These are phyloP conservation scores for Tulasnella sp. DNA, from an alignment of 768 basidiomycete genomes.

Conservation along the genomic window DNA sequence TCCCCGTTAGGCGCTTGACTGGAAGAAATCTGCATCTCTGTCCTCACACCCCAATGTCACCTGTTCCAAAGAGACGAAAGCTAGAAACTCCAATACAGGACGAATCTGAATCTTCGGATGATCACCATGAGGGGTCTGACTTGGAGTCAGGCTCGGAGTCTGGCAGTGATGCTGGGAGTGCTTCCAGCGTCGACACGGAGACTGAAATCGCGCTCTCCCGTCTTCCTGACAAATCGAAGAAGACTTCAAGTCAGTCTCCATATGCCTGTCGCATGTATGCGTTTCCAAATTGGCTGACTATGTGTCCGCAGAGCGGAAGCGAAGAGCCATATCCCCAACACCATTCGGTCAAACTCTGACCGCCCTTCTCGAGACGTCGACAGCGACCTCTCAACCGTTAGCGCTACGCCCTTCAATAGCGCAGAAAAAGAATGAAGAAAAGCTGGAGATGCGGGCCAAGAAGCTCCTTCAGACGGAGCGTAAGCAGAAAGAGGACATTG, in stretches of 20 bases:
- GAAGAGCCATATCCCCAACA: constrained; percentile 68
- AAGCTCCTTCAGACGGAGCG: constrained; percentile 40
- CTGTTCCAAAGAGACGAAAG: constrained; percentile 51
- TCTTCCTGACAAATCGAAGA: constrained; percentile 57
- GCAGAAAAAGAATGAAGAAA: constrained; percentile 67
- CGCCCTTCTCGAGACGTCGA: constrained; percentile 63
- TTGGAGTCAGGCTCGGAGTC: constrained; percentile 11
- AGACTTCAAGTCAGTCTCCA: constrained; percentile 51
- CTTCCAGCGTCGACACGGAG: constrained; percentile 47
- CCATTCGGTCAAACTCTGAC: constrained; percentile 73
- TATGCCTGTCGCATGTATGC: neutral
- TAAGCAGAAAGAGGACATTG: constrained; percentile 33
- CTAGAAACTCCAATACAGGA: constrained; percentile 29
- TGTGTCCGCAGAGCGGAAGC: constrained; percentile 55
- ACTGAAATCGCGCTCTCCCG: constrained; percentile 60
- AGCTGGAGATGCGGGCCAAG: constrained; percentile 65
- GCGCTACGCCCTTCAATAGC: constrained; percentile 74
- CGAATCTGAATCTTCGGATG: constrained; percentile 28
- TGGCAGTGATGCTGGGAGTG: constrained; percentile 32
- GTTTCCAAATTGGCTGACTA: neutral
- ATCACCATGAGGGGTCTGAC: constrained; percentile 28
- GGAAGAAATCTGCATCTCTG: constrained; percentile 19
- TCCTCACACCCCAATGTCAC: constrained; percentile 41
- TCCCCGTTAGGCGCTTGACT: constrained; percentile 9
- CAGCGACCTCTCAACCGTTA: constrained; percentile 65